A percentile compares a stretch with the other conserved stretches of the same genome.
Conservation (phyloP, 2,329 filamentous ascomycete genomes). For the Exophiala bonariae region DNA sequence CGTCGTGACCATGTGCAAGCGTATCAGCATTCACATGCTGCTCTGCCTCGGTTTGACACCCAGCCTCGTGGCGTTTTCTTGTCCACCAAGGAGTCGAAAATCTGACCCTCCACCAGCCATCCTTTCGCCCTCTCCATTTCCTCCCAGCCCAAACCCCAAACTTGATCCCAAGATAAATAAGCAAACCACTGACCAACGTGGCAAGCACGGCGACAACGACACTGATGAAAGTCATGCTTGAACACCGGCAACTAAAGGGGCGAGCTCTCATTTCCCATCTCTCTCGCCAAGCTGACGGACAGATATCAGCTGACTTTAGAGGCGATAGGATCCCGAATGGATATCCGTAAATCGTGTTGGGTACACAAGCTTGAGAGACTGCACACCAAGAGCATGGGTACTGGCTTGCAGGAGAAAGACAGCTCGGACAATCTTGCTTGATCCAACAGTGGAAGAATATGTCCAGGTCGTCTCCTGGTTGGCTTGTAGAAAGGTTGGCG, state of each 20-base stretch:
- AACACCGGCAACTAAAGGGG: conserved; percentile 42
- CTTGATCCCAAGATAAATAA: conserved; percentile 76
- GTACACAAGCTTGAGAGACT: conserved; percentile 40
- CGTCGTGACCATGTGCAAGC: not conserved
- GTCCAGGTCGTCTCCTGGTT: conserved; percentile 15
- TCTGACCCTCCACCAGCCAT: conserved; percentile 25
- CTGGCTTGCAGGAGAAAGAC: conserved; percentile 18
- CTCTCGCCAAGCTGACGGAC: conserved; percentile 40
- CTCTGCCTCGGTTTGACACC: no score
- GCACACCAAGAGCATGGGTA: conserved; percentile 29
- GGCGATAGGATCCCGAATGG: conserved; percentile 41
- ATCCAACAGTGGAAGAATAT: conserved; percentile 27
- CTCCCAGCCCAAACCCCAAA: conserved; percentile 49
- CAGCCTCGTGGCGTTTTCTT: conserved; percentile 11
- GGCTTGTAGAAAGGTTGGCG: conserved; percentile 5
- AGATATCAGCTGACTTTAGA: conserved; percentile 35
- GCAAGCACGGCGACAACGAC: conserved; percentile 33
- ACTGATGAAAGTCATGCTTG: conserved; percentile 40
- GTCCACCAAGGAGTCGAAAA: conserved; percentile 30
- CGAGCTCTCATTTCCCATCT: conserved; percentile 42
- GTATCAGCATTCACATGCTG: no score
- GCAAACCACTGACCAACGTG: conserved; percentile 55
- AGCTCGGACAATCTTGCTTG: conserved; percentile 16
- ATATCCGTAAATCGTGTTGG: conserved; percentile 32
- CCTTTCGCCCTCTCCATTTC: conserved; percentile 19